A percentile compares a stretch with the other conserved stretches of the same genome.
These are phyloP conservation scores for Wickerhamiella sorbophila DNA, from an alignment of 805 yeast species.

Conservation along the genomic window DNA sequence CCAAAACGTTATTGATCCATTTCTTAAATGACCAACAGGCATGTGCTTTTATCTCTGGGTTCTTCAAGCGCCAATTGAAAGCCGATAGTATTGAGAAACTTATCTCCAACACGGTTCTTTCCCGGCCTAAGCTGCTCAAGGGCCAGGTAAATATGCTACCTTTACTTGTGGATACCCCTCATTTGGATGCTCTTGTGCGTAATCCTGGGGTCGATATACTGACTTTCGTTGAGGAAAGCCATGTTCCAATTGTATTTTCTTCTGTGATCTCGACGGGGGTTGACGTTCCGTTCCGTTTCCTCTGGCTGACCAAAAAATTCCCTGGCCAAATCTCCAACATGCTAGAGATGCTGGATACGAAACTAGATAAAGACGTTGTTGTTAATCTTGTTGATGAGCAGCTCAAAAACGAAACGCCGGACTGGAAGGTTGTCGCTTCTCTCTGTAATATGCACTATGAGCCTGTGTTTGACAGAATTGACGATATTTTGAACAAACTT, in stretches of 20 bases:
- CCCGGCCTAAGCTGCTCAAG: conserved; percentile 3
- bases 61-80: not conserved
- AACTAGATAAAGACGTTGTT: conserved; percentile 5
- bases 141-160: not conserved
- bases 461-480: not conserved
- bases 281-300: conserved; percentile 7
- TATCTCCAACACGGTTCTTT: conserved; percentile 2
- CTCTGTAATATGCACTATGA: not conserved
- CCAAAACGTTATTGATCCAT: not conserved
- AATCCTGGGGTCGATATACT: conserved; percentile 1
- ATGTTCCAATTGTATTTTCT: not conserved
- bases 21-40: conserved; percentile 8
- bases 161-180: not conserved
- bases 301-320: not conserved
- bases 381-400: not conserved
- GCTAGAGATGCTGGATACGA: not conserved
- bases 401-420: not conserved
- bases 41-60: conserved; percentile 7
- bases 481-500: not conserved
- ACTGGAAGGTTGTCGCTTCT: not conserved
- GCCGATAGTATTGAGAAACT: not conserved
- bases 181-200: conserved; percentile 1
- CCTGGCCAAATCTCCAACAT: conserved; percentile 8
- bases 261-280: conserved; percentile 4
- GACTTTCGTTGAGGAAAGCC: not conserved